These are phyloP conservation scores for Abortiporus biennis DNA, from an alignment of 1,284 basidiomycete genomes.

Conservation along the genomic window DNA sequence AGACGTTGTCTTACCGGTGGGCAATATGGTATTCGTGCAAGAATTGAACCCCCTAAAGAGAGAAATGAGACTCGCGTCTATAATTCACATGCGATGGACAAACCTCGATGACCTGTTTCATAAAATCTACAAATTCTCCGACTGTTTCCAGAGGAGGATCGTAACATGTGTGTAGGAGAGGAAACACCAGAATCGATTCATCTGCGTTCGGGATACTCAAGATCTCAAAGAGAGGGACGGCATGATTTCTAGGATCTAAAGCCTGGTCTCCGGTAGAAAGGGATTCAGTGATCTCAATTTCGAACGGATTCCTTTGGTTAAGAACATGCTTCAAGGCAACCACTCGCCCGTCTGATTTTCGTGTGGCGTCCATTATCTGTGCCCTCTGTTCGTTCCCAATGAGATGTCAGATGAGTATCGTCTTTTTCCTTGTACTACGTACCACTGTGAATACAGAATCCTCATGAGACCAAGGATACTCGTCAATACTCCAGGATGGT, in stretches of 20 bases:
- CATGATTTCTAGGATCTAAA: constrained; percentile 20
- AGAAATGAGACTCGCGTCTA: background rate
- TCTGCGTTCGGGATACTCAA: constrained; percentile 14
- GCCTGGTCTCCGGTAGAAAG: constrained; percentile 11
- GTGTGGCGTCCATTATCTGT: constrained; percentile 19
- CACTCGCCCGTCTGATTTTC: constrained; percentile 17
- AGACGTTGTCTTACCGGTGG: constrained; percentile 8
- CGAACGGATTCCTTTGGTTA: constrained; percentile 9
- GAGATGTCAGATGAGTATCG: constrained; percentile 17
- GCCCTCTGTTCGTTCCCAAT: constrained; percentile 14
- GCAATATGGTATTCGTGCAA: constrained; percentile 11
- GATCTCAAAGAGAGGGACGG: constrained; percentile 20
- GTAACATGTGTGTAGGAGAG: constrained; percentile 15
- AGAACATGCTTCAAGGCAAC: constrained; percentile 19
- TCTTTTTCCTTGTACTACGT: no score
- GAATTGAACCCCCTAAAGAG: constrained; percentile 12
- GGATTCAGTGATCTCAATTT: constrained; percentile 14
- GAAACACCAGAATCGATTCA: constrained; percentile 20
- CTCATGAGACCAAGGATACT: constrained; percentile 5
- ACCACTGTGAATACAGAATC: constrained; percentile 5
- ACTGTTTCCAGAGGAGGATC: constrained; percentile 18
- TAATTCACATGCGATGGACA: background rate
- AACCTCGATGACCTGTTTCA: constrained; percentile 22
- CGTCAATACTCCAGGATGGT: background rate
- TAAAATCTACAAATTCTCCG: constrained; percentile 22